Evolutionary conservation across 2,329 filamentous ascomycete species (phyloP), one percentile per base, ranked within the genome.

Genomic region (Cryphonectria carpinicola): DNA sequence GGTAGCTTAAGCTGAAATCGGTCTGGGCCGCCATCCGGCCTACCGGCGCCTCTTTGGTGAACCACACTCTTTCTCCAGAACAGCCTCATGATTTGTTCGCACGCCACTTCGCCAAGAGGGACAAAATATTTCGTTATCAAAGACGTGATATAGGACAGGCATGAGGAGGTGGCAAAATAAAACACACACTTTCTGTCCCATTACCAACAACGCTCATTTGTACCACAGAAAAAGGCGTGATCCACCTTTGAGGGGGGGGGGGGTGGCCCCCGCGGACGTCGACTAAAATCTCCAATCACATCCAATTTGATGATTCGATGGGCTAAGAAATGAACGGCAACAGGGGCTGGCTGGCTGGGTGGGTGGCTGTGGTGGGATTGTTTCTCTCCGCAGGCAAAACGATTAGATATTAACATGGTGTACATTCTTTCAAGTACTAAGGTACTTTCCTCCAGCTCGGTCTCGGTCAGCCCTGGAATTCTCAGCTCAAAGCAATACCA

Each of bases 121-220:
- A 35, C 28, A 58, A 32, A 14, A 58, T 58, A 25, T 32, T 58
- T 58, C 54, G 54, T 58, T 32, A 58, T 58, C 54, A 58, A 58
- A 58, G 54, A 32, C 54, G 54, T 58, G 54, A 32, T 58, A 19
- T 7, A 58, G 54, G 13, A 8, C 54, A 35, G 54, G 54, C 54
- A 58, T 58, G 54, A 28, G 25, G 28, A 10, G 54, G 54, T 58
- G 25, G 54, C 54, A 58, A 58, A 19, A 52, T 22, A n/a, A n/a
- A 52, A 52, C n/a, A n/a, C 46, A 52, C 46, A 39, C 32, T 39
- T 10, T 1, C 11, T 39, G 37, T 39, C 32, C 11, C 1, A 11
- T 13, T 11, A 39, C 37, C 37, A 39, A 39, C 37, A 3, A 11
- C 37, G 37, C 37, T 39, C 37, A 11, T 39, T 39, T 11, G 37